Base-by-base conservation (phyloP, 345 rosid genomes). In the Hibiscus syriacus region DNA sequence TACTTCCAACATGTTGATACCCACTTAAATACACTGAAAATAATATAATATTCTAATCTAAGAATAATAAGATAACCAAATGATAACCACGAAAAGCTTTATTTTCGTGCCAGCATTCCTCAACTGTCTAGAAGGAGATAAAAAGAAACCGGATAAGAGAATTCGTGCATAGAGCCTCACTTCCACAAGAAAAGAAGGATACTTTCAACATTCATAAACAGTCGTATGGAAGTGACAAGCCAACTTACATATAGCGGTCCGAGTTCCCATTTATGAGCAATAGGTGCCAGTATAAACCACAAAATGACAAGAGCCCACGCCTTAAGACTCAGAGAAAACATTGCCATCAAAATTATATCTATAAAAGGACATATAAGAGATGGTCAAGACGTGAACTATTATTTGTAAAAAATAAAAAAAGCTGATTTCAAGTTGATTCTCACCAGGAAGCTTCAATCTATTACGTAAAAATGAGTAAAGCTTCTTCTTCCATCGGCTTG, bases 161-260 rank as follows among this genome's bases (percentile, higher is more conserved):
- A 46, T 13, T 64, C 9, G 30, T 2, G 2, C 25, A 64, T 46
- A 64, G 38, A 30, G 8, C 26, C 25, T 10, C 56, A 5, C 19
- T n/a, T 27, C 43, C 30, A 57, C 16, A 58, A 39, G 43, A 11
- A 29, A 62, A 0, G 13, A 19, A 53, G 19, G 49, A 61, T 11
- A 23, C 10, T 12, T 62, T 12, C 34, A 41, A 63, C 58, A 65
- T 34, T 29, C 55, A 25, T 22, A 26, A 23, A 43, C 1, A 64
- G 41, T 6, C 2, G 14, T 36, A 59, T 55, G 6, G 11, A 74
- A 12, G 17, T 23, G 9, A 43, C 53, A 39, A n/a, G 79, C 63
- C 53, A 70, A 84, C 98, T 92, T 81, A 89, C 98, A 60, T 80
- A 92, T 75, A 89, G 64, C 58, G 92, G 96, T 72, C 98, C 98